Evolutionary conservation across 768 basidiomycete species (phyloP).

Genomic region (Pleurotus tuber-regium): DNA sequence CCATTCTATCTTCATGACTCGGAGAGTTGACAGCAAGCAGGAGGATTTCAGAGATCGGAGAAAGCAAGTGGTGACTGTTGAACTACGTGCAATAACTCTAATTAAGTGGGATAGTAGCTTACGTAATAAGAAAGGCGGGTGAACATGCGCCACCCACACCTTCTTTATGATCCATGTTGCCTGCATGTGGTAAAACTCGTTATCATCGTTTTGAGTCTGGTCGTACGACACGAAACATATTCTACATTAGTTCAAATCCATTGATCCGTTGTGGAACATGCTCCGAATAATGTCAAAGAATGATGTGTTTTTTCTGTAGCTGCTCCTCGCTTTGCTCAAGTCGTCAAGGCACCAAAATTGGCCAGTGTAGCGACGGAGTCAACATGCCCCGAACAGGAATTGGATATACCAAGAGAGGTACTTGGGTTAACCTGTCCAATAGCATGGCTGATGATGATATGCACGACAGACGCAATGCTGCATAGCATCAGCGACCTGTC

Average conservation of each 20-base stretch:
- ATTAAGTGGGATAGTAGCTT: not conserved
- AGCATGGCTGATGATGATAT: not conserved
- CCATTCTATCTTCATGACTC: slow-evolving; percentile 53
- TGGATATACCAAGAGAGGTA: slow-evolving; percentile 10
- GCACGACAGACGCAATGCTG: not conserved
- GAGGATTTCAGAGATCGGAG: not conserved
- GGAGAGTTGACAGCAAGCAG: slow-evolving; percentile 10
- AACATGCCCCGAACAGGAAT: slow-evolving; percentile 9
- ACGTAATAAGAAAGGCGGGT: not conserved
- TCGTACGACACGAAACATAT: too few species aligned
- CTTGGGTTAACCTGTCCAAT: slow-evolving; percentile 5
- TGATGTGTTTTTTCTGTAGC: slow-evolving; percentile 4
- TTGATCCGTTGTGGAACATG: slow-evolving; percentile 4
- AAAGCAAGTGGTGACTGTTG: not conserved
- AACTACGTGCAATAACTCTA: not conserved
- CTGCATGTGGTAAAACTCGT: not conserved
- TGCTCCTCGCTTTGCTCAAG: not conserved
- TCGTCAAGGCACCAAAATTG: slow-evolving; percentile 3
- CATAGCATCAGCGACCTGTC: slow-evolving; percentile 5
- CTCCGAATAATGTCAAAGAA: slow-evolving; percentile 2
- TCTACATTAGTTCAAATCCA: too few species aligned
- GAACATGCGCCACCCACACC: not conserved
- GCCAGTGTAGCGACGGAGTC: slow-evolving; percentile 7
- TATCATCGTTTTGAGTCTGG: not conserved
- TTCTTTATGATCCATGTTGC: not conserved